phyloP scores from a whole-genome alignment of 2,329 filamentous ascomycete species.

The Purpureocillium takamizusanense region DNA sequence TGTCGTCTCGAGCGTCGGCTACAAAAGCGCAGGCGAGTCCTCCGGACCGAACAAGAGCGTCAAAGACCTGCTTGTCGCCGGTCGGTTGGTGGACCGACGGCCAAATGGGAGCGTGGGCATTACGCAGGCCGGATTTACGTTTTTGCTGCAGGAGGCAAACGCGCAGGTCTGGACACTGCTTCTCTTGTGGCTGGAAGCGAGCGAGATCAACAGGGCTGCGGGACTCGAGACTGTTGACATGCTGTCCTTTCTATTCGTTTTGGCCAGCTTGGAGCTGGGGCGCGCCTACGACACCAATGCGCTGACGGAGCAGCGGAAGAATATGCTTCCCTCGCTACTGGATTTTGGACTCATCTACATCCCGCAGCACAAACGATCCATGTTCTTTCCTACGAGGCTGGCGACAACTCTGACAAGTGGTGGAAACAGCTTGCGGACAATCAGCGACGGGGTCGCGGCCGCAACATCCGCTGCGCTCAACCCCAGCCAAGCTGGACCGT shows the following conservation, averaged over 20 bases:
- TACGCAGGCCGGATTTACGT: slow-evolving; percentile 88
- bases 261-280: slow-evolving; percentile 87
- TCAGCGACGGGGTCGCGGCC: slow-evolving; percentile 59
- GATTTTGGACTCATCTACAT: slow-evolving; percentile 91
- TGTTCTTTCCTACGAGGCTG: slow-evolving; percentile 84
- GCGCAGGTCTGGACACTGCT: slow-evolving; percentile 95
- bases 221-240: slow-evolving; percentile 87
- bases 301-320: slow-evolving; percentile 69
- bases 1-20: slow-evolving; percentile 72
- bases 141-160: slow-evolving; percentile 89
- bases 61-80: slow-evolving; percentile 72
- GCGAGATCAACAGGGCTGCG: slow-evolving; percentile 47
- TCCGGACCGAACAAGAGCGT: slow-evolving; percentile 63
- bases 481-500: slow-evolving; percentile 26
- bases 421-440: slow-evolving; percentile 61
- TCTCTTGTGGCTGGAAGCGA: slow-evolving; percentile 84
- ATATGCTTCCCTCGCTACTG: slow-evolving; percentile 83
- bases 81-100: slow-evolving; percentile 64
- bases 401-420: slow-evolving; percentile 90
- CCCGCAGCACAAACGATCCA: slow-evolving; percentile 44
- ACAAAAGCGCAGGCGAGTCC: slow-evolving; percentile 34
- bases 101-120: slow-evolving; percentile 65
- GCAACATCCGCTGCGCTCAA: slow-evolving; percentile 41
- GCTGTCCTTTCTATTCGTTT: slow-evolving; percentile 89
- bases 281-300: slow-evolving; percentile 82